Base-by-base conservation (phyloP, 495 filamentous ascomycete species). In the Xylaria cubensis region DNA sequence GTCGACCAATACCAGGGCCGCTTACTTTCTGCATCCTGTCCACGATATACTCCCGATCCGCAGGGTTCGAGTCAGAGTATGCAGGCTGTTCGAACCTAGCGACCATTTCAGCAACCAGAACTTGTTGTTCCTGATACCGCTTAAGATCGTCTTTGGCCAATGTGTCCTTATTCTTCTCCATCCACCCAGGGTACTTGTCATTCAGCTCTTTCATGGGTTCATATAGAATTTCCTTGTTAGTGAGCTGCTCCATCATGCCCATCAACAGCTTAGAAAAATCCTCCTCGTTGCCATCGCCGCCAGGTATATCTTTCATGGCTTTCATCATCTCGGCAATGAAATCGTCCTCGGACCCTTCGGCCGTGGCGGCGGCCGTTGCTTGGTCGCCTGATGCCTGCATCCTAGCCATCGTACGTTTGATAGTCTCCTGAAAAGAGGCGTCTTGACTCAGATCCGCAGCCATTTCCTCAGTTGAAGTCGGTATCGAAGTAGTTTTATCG, bases 211-310 rank as follows among this genome's bases (percentile, higher is more conserved):
- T 97, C 95, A 99, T 98, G 19, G 96, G 96, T 83, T 98, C 95
- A 76, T 99, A 98, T 55, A 99, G 83, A 70, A 99, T 97, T 77
- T 99, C 96, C 84, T 97, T 98, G 78, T 96, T 97, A 2, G 96
- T 98, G 69, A 99, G 84, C 80, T 99, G 94, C 81, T 98, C 94
- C 95, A 99, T 98, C 94, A 98, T 97, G 36, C 92, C 93, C 85
- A 97, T 85, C 41, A 98, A 86, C 90, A 98, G 92, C 81, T 96
- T 95, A 34, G 91, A 92, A 75, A 98, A 91, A 72, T 97, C 94
- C 69, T 95, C 94, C 26, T 98, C 94, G 67, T 86, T 87, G 21
- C 88, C 91, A 19, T 86, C 90, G 19, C 89, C 91, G 5, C 82
- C 87, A 2, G 88, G 84, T 1, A 86, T 87, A 63, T 87, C 84